Evolutionary conservation across 495 filamentous ascomycete species (phyloP).

Genomic region (Aspergillus sclerotioniger): DNA sequence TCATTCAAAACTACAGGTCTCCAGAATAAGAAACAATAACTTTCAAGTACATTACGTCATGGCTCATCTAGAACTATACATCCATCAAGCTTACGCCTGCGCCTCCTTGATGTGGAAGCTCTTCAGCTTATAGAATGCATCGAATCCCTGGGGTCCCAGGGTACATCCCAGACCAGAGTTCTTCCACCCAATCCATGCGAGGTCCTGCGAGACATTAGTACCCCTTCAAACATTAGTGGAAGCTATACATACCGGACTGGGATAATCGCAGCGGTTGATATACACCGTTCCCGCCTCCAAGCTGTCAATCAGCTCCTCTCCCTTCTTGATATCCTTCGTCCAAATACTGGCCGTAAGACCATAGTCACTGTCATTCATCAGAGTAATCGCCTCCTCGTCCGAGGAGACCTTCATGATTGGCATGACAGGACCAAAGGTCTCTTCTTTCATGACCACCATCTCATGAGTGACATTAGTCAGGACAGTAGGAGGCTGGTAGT

Average conservation of each 20-base stretch:
- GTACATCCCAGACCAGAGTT: slow-evolving; percentile 89
- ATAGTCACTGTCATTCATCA: slow-evolving; percentile 96
- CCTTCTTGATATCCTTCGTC: slow-evolving; percentile 82
- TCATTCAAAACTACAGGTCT: too few relatives aligned
- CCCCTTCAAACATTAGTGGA: not conserved
- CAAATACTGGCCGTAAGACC: slow-evolving; percentile 96
- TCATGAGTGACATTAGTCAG: slow-evolving; percentile 76
- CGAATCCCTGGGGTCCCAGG: slow-evolving; percentile 85
- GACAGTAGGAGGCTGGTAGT: slow-evolving; percentile 83
- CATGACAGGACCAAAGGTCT: slow-evolving; percentile 95
- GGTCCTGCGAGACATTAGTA: slow-evolving; percentile 61
- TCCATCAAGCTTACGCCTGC: slow-evolving; percentile 8
- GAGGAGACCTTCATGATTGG: slow-evolving; percentile 87
- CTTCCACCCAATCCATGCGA: slow-evolving; percentile 99
- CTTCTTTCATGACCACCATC: slow-evolving; percentile 91
- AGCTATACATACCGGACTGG: slow-evolving; percentile 70
- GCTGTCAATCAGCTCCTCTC: slow-evolving; percentile 72
- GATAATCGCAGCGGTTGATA: slow-evolving; percentile 92
- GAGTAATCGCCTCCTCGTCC: slow-evolving; percentile 75
- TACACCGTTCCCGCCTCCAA: slow-evolving; percentile 96
- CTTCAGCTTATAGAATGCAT: slow-evolving; percentile 94
- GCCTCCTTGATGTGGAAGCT: slow-evolving; percentile 86
- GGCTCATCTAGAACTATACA: not conserved
- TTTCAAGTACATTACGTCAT: too few relatives aligned
- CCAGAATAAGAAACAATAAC: too few relatives aligned